Evolutionary conservation across 352 stramenopile genomes (phyloP).

Genomic region (Pythium pyrilobum): DNA sequence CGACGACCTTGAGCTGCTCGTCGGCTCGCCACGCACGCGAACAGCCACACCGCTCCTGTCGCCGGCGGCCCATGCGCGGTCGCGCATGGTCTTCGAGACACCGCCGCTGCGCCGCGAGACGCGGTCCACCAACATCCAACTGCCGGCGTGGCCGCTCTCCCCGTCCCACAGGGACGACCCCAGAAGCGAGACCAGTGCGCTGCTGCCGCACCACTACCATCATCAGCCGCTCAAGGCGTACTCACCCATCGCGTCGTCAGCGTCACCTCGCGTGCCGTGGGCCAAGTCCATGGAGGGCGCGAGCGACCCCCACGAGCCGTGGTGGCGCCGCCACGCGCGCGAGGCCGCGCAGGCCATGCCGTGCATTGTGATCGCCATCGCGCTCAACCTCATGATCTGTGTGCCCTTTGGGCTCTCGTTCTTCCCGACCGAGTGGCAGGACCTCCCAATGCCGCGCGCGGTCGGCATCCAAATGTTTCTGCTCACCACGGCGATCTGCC

Average conservation of each 20-base stretch:
- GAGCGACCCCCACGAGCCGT: not conserved
- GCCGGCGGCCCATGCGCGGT: slow-evolving; percentile 7
- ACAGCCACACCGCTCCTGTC: not conserved
- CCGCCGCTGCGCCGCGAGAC: slow-evolving; percentile 60
- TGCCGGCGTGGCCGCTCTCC: slow-evolving; percentile 17
- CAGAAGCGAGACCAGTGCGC: slow-evolving; percentile 20
- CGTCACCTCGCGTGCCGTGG: slow-evolving; percentile 19
- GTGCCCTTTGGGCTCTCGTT: slow-evolving; percentile 83
- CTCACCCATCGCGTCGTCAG: slow-evolving; percentile 11
- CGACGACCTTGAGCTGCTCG: slow-evolving; percentile 7
- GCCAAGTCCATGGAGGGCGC: slow-evolving; percentile 10
- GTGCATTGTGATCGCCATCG: slow-evolving; percentile 61
- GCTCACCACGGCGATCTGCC: slow-evolving; percentile 69
- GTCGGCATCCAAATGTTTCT: slow-evolving; percentile 84
- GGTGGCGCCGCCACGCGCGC: slow-evolving; percentile 19
- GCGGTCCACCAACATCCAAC: slow-evolving; percentile 40
- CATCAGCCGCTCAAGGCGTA: not conserved
- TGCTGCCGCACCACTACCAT: slow-evolving; percentile 18
- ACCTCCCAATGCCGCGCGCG: slow-evolving; percentile 67
- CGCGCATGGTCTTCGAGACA: slow-evolving; percentile 61
- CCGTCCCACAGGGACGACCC: slow-evolving; percentile 5
- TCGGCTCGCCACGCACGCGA: slow-evolving; percentile 7
- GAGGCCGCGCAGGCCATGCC: slow-evolving; percentile 38
- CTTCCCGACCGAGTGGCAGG: slow-evolving; percentile 75
- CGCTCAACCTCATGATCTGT: slow-evolving; percentile 86